phyloP scores from a whole-genome alignment of 1,284 basidiomycete genomes.

The Ganoderma sinense region DNA sequence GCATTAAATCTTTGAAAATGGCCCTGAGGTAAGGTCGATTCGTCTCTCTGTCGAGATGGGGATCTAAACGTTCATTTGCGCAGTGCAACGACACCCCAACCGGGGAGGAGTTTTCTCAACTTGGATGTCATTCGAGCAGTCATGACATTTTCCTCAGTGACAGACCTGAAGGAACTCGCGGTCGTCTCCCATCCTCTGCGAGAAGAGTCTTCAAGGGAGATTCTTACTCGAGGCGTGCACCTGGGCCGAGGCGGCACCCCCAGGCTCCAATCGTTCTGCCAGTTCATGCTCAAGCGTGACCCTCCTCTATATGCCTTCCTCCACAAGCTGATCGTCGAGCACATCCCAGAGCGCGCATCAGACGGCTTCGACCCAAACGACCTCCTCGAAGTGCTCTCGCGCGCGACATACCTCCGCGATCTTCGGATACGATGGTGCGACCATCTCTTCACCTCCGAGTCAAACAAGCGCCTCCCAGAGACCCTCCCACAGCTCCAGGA shows the following conservation, averaged over 20 bases:
- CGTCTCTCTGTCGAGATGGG: background rate
- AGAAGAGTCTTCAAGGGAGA: slow-evolving; percentile 13
- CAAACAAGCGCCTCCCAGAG: background rate
- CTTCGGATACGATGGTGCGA: slow-evolving; percentile 15
- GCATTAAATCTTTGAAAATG: background rate
- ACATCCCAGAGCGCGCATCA: background rate
- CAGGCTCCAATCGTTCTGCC: slow-evolving; percentile 13
- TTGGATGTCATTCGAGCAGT: slow-evolving; percentile 19
- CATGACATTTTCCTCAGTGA: background rate
- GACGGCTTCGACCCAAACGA: background rate
- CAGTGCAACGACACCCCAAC: background rate
- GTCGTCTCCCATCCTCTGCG: slow-evolving; percentile 3
- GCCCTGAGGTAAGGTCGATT: background rate
- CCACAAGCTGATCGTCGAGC: slow-evolving; percentile 10
- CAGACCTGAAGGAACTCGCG: slow-evolving; percentile 9
- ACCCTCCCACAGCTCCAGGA: slow-evolving; percentile 3
- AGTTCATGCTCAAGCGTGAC: slow-evolving; percentile 6
- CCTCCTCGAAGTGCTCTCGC: slow-evolving; percentile 6
- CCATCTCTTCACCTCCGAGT: background rate
- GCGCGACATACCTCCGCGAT: slow-evolving; percentile 4
- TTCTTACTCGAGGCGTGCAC: slow-evolving; percentile 15
- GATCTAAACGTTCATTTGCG: background rate
- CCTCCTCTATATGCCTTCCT: slow-evolving; percentile 7
- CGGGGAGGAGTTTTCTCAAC: background rate
- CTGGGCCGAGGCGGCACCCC: background rate